phyloP scores from a whole-genome alignment of 2,329 filamentous ascomycete species.

The Cladophialophora exuberans region DNA sequence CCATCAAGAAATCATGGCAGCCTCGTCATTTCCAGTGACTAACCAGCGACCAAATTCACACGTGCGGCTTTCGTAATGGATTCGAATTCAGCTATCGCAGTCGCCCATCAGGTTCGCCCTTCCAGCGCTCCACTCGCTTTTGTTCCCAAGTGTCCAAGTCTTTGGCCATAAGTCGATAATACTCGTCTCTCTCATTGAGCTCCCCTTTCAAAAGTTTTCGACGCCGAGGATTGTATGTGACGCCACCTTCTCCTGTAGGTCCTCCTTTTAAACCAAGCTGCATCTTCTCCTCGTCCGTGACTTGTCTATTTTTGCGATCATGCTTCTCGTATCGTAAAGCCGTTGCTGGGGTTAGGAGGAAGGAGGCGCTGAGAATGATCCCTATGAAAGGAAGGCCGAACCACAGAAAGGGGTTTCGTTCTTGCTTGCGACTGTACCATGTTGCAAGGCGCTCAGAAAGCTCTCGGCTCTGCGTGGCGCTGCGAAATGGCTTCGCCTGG shows the following conservation, averaged over 20 bases:
- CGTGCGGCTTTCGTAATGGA: background rate
- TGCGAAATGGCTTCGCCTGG: constrained; percentile 70
- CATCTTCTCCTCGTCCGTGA: constrained; percentile 85
- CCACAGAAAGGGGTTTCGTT: constrained; percentile 81
- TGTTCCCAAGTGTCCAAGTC: constrained; percentile 97
- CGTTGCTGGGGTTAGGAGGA: constrained; percentile 91
- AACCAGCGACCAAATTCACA: too few relatives aligned
- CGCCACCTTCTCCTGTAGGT: constrained; percentile 76
- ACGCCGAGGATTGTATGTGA: constrained; percentile 55
- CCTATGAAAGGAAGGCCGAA: constrained; percentile 93
- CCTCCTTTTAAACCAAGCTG: constrained; percentile 72
- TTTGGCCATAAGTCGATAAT: constrained; percentile 72
- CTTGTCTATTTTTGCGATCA: constrained; percentile 83
- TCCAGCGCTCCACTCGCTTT: constrained; percentile 85
- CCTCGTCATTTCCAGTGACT: too few relatives aligned
- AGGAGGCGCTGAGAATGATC: constrained; percentile 88
- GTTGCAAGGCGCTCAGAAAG: constrained; percentile 62
- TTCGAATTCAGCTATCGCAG: constrained; percentile 52
- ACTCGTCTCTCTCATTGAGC: constrained; percentile 49
- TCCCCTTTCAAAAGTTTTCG: constrained; percentile 34
- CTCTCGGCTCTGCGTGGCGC: constrained; percentile 33
- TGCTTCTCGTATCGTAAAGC: constrained; percentile 92
- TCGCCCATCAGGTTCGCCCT: constrained; percentile 86
- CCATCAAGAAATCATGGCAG: too few relatives aligned
- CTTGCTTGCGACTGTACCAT: constrained; percentile 74